Evolutionary conservation across 2,329 filamentous ascomycete species (phyloP), one percentile per base, ranked within the genome.

Genomic region (Stemphylium beticola): DNA sequence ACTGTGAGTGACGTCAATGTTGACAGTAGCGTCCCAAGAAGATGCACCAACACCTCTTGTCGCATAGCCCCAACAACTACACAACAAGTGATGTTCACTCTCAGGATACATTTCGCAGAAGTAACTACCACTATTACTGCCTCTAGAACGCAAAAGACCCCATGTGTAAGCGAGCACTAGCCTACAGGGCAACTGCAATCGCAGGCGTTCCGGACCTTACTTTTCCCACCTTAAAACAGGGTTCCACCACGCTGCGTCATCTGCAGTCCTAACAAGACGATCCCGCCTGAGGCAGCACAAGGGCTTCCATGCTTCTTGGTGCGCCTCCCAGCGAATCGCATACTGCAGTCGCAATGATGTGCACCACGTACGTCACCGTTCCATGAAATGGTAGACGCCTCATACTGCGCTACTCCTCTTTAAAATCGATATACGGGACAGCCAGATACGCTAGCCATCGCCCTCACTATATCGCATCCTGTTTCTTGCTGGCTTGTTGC

Each of bases 161-260:
- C 17, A 32, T 18, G 41, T 29, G 24, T 45, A 54, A 52, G 48
- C 49, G 46, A 53, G 37, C 41, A 49, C 11, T 17, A 32, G 15
- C 18, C 31, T n/a, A 11, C 46, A 41, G 5, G 62, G 55, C 49
- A 61, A 48, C 31, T 50, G 50, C 54, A 59, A 53, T 45, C 63
- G 56, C 50, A 4, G n/a, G n/a, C 24, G 38, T 29, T 45, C 42
- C 3, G n/a, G 37, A 18, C 31, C 22, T 40, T 44, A 31, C 20
- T 41, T 44, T 49, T 40, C 36, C 34, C 45, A 38, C 26, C 17
- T 43, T 55, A 60, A 68, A 68, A 66, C 65, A 64, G 47, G 65
- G 60, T 68, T 67, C 60, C 46, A 53, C 38, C 36, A 42, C 39
- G 41, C 55, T 61, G 58, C 62, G 64, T 65, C 64, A 67, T 67